phyloP scores from a whole-genome alignment of 495 filamentous ascomycete species.

The Xylaria curta region DNA sequence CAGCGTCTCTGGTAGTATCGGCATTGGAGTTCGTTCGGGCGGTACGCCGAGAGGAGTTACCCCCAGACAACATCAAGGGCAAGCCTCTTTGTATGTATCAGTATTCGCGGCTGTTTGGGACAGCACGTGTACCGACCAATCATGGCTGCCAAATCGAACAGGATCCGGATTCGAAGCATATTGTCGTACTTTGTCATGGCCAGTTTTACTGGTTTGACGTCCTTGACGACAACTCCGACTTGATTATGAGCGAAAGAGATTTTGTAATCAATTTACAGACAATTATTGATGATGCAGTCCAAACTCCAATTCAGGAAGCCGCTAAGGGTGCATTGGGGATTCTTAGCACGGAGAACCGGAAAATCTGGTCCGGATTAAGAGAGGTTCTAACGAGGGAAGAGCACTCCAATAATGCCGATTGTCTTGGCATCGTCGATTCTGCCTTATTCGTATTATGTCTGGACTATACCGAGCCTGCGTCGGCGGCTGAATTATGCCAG shows the following conservation, averaged over 20 bases:
- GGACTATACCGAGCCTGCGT: constrained; percentile 86
- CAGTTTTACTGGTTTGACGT: constrained; percentile 99
- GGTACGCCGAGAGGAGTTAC: constrained; percentile 89
- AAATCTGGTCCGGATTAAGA: constrained; percentile 89
- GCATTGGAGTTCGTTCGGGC: constrained; percentile 92
- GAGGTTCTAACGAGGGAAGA: constrained; percentile 88
- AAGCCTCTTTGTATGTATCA: constrained; percentile 96
- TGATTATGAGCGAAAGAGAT: constrained; percentile 98
- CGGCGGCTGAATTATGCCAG: constrained; percentile 80
- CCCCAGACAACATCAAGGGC: constrained; percentile 83
- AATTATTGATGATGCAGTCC: constrained; percentile 85
- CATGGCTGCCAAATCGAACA: constrained; percentile 96
- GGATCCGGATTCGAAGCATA: constrained; percentile 84
- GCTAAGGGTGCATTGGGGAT: constrained; percentile 94
- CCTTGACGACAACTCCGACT: constrained; percentile 88
- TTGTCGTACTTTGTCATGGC: constrained; percentile 93
- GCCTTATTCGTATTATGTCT: constrained; percentile 91
- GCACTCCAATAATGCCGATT: constrained; percentile 92
- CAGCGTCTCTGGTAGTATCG: constrained; percentile 89
- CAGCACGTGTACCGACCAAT: constrained; percentile 91
- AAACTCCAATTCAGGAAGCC: constrained; percentile 90
- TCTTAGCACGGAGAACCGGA: constrained; percentile 93
- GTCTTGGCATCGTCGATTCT: constrained; percentile 91
- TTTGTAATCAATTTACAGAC: constrained; percentile 90
- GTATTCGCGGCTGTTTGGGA: constrained; percentile 94